phyloP scores from a whole-genome alignment of 2,329 filamentous ascomycete genomes.

The Lasiodiplodia gonubiensis region DNA sequence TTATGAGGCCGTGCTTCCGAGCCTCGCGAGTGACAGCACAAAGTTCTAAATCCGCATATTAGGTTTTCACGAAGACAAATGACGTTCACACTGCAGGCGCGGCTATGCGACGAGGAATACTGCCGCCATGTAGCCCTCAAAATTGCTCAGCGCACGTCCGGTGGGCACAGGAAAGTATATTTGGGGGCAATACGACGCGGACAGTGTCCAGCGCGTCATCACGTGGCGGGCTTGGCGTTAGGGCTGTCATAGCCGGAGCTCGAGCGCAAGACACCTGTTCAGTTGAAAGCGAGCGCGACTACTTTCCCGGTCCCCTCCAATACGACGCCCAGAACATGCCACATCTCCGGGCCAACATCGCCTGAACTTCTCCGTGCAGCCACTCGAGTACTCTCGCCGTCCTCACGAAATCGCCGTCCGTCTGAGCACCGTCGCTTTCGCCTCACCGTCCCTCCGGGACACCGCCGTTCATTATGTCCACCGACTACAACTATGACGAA shows the following conservation, averaged over 20 bases:
- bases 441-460: slow-evolving; percentile 27
- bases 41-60: no score
- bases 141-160: neutral
- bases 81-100: neutral
- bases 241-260: slow-evolving; percentile 16
- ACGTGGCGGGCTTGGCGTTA: slow-evolving; percentile 21
- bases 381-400: neutral
- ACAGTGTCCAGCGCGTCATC: slow-evolving; percentile 6
- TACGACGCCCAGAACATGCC: slow-evolving; percentile 18
- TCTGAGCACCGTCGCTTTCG: slow-evolving; percentile 19
- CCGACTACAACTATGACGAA: slow-evolving; percentile 98
- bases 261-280: slow-evolving; percentile 30
- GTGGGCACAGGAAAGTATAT: neutral
- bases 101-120: neutral
- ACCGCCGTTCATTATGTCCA: slow-evolving; percentile 69
- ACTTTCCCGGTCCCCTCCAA: slow-evolving; percentile 11
- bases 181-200: neutral
- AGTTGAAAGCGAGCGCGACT: slow-evolving; percentile 19
- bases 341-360: slow-evolving; percentile 7
- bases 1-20: slow-evolving; percentile 1
- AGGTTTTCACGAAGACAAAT: neutral
- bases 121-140: neutral
- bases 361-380: slow-evolving; percentile 1
- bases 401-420: neutral
- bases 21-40: neutral